phyloP scores from a whole-genome alignment of 331 rosid species.

The Phaseolus coccineus region DNA sequence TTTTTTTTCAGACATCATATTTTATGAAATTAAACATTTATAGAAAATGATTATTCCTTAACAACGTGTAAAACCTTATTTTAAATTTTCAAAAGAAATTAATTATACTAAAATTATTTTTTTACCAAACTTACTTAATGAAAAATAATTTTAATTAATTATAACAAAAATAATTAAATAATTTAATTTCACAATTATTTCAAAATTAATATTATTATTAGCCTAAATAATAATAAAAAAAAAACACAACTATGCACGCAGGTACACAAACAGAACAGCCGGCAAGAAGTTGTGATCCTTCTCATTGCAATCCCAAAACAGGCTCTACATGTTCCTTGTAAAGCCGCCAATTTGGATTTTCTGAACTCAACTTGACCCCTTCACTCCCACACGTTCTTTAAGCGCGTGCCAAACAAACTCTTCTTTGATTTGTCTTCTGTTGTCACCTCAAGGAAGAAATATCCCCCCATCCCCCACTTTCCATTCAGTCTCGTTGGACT shows the following conservation, averaged over 20 bases:
- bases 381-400: not conserved
- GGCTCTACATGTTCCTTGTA: slow-evolving; percentile 29
- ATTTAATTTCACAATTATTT: too few species aligned
- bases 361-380: not conserved
- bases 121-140: too few species aligned
- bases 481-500: slow-evolving; percentile 44
- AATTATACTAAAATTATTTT: too few species aligned
- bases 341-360: slow-evolving; percentile 53
- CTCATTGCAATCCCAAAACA: slow-evolving; percentile 34
- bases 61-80: too few species aligned
- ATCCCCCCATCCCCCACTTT: slow-evolving; percentile 6
- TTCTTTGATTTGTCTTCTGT: not conserved
- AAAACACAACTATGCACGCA: not conserved
- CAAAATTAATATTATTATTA: too few species aligned
- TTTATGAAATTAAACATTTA: too few species aligned
- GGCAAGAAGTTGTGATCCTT: slow-evolving; percentile 28
- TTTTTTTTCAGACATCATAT: too few species aligned
- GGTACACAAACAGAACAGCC: not conserved
- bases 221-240: not conserved
- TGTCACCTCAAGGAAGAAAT: not conserved
- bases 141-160: too few species aligned
- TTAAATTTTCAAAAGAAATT: too few species aligned
- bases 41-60: too few species aligned
- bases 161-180: too few species aligned
- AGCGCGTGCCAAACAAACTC: slow-evolving; percentile 38